phyloP scores from a whole-genome alignment of 73 alveolate genomes.

The Stentor coeruleus region DNA sequence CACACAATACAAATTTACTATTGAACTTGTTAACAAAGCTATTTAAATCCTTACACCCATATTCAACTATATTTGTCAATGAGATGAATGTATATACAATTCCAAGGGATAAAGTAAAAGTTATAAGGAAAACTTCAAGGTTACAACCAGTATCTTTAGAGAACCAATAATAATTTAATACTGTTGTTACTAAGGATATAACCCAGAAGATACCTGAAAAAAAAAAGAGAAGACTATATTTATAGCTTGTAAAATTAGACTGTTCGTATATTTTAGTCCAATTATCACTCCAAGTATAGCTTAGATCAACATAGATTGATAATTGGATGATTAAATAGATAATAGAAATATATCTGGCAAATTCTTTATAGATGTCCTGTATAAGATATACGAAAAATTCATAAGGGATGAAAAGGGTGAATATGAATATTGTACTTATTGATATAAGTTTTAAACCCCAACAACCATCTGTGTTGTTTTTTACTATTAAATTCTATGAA shows the following conservation, averaged over 20 bases:
- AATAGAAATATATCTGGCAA: slow-evolving; percentile 16
- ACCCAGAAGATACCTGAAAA: background rate
- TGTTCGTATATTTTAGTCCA: background rate
- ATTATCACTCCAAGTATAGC: background rate
- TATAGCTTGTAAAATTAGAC: background rate
- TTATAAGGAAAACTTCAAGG: background rate
- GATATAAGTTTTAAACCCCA: background rate
- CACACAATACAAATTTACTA: slow-evolving; percentile 2
- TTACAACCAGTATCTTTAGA: background rate
- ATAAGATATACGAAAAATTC: background rate
- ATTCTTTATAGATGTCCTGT: slow-evolving; percentile 3
- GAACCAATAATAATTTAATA: background rate
- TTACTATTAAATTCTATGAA: background rate
- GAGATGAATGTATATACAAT: background rate
- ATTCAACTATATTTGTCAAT: background rate
- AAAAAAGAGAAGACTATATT: background rate
- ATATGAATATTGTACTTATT: background rate
- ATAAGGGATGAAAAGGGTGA: slow-evolving; percentile 1
- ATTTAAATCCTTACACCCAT: slow-evolving; percentile 12
- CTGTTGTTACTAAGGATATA: background rate
- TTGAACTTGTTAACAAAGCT: slow-evolving; percentile 15
- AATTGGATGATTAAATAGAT: background rate
- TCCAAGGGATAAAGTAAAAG: background rate
- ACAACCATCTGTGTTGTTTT: background rate
- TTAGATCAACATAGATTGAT: background rate